Conservation (phyloP, 2,329 filamentous ascomycete species). For the Pseudogymnoascus destructans region DNA sequence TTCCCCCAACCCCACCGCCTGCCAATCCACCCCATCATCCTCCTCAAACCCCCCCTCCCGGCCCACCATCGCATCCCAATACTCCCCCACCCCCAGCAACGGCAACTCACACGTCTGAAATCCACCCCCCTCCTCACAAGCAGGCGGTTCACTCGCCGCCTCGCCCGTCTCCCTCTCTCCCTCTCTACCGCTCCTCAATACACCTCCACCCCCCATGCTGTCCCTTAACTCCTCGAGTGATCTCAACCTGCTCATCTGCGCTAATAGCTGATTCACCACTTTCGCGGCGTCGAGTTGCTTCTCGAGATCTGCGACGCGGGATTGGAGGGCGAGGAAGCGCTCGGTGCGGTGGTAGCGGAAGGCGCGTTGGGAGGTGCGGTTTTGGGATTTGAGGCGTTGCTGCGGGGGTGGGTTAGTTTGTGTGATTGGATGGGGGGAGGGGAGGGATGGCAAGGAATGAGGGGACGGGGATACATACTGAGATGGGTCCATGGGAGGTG, state of each 20-base stretch:
- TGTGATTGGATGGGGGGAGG: neutral
- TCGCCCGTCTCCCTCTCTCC: neutral
- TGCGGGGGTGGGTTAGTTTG: neutral
- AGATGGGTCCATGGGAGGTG: neutral
- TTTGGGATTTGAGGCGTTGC: neutral
- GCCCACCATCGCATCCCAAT: neutral
- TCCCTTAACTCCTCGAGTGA: neutral
- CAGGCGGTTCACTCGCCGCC: neutral
- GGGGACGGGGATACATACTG: neutral
- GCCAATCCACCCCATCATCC: neutral
- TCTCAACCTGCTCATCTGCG: neutral
- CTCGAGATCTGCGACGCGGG: neutral
- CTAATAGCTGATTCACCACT: neutral
- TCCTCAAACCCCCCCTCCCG: neutral
- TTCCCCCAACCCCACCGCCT: neutral
- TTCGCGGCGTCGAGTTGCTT: neutral
- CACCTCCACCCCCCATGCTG: neutral
- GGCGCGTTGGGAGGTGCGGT: slow-evolving; percentile 1
- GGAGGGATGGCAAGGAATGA: neutral
- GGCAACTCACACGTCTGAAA: neutral
- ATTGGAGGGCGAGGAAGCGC: neutral
- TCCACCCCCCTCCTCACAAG: neutral
- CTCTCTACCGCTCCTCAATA: neutral
- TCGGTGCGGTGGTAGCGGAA: neutral
- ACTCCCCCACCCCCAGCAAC: neutral